A percentile compares a stretch with the other conserved stretches of the same genome.
phyloP scores from a whole-genome alignment of 176 grass and related monocot genomes.

The Cenchrus fungigraminus region DNA sequence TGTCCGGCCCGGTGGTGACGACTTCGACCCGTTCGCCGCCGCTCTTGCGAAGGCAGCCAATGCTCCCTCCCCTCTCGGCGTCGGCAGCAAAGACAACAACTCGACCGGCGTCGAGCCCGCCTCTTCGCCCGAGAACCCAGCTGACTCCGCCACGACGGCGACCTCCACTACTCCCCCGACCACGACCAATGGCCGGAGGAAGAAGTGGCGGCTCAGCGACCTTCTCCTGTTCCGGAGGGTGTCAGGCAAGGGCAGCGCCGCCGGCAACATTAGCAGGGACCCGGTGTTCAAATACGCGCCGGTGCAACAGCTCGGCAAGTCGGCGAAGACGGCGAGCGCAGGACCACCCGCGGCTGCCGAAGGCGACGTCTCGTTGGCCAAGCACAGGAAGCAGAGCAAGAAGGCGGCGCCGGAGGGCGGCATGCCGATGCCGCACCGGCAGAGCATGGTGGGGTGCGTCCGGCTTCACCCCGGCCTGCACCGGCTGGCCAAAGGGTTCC shows the following conservation, averaged over 20 bases:
- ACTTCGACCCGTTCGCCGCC: conserved; percentile 77
- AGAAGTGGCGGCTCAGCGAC: conserved; percentile 82
- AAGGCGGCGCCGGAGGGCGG: conserved; percentile 23
- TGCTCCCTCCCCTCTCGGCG: conserved; percentile 56
- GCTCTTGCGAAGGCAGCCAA: conserved; percentile 68
- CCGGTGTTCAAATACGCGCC: conserved; percentile 65
- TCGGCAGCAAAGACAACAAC: conserved; percentile 28
- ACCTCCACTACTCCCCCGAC: not conserved
- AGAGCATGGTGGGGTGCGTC: conserved; percentile 57
- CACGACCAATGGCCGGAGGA: conserved; percentile 42
- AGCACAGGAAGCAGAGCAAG: conserved; percentile 55
- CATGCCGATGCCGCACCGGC: conserved; percentile 28
- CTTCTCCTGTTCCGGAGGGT: conserved; percentile 84
- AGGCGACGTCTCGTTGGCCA: conserved; percentile 27
- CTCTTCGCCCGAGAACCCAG: not conserved
- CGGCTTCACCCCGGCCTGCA: conserved; percentile 63
- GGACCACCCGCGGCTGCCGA: conserved; percentile 8
- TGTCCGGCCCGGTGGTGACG: conserved; percentile 45
- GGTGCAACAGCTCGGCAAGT: conserved; percentile 30
- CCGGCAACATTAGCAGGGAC: conserved; percentile 56
- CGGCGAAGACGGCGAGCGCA: conserved; percentile 35
- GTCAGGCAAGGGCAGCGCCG: conserved; percentile 41
- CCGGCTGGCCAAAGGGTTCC: conserved; percentile 62
- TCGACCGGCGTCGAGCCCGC: not conserved
- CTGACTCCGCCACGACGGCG: not conserved